phyloP scores from a whole-genome alignment of 768 basidiomycete genomes.

The Suillus placidus region DNA sequence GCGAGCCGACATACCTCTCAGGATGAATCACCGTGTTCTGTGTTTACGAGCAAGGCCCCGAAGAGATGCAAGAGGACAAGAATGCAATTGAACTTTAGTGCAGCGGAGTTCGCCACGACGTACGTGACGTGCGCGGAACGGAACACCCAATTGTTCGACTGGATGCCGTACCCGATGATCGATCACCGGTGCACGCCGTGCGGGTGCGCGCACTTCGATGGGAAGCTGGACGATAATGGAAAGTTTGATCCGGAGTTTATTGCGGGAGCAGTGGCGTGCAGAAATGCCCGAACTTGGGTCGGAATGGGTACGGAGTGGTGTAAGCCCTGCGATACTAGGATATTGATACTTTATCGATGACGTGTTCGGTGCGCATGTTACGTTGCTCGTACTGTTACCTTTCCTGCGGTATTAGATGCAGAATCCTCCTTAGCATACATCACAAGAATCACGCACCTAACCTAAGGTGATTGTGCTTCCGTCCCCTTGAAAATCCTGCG shows the following conservation, averaged over 20 bases:
- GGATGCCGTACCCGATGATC: slow-evolving; percentile 33
- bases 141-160: slow-evolving; percentile 28
- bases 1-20: slow-evolving; percentile 31
- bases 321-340: slow-evolving; percentile 30
- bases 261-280: slow-evolving; percentile 34
- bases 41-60: slow-evolving; percentile 32
- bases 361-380: neutral
- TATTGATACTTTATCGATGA: slow-evolving; percentile 33
- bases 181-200: slow-evolving; percentile 29
- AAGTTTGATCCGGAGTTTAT: slow-evolving; percentile 31
- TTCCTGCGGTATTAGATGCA: neutral
- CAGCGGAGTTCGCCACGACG: slow-evolving; percentile 29
- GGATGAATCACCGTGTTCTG: slow-evolving; percentile 46
- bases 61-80: slow-evolving; percentile 29
- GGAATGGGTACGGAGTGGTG: slow-evolving; percentile 34
- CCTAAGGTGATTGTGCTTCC: neutral
- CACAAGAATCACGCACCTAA: neutral
- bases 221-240: slow-evolving; percentile 33
- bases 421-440: neutral
- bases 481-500: neutral
- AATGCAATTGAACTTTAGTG: slow-evolving; percentile 26
- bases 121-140: slow-evolving; percentile 29
- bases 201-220: slow-evolving; percentile 32
- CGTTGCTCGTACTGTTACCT: neutral
- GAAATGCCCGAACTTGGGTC: slow-evolving; percentile 32